Base-by-base conservation (phyloP, 2,329 filamentous ascomycete genomes). In the Monosporascus sp. region DNA sequence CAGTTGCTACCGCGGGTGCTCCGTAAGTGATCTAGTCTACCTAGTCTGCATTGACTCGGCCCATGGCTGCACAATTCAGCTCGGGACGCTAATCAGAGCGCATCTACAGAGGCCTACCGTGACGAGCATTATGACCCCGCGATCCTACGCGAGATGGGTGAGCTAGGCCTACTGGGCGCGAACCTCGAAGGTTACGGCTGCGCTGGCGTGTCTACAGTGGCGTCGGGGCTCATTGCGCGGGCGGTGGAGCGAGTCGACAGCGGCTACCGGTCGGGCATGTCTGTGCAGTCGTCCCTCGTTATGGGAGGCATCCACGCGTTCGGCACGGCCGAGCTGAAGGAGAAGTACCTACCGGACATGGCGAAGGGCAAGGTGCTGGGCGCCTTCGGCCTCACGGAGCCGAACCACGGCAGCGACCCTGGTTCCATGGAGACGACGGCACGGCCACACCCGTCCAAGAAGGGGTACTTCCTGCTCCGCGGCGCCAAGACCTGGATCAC, bases 401-500 rank as follows among this genome's bases (percentile, higher is more conserved):
- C 92, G 51, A 95, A 96, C 70, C 91, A 96, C 69, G 91, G 91
- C 54, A 94, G 89, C 52, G 92, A 96, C 67, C 91, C 91, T 5
- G 91, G 90, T 15, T 89, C 87, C 37, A 93, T 96, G 90, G 91
- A 96, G 77, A 90, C 87, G 6, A 79, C 82, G 9, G 92, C 91
- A n/a, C 90, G 85, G 67, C 85, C 86, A 48, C 90, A 96, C 67
- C 89, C 90, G 6, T 85, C 83, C 7, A 92, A 92, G 76, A 86
- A 89, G 65, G 91, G 90, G 1, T 90, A 90, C 69, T 88, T 86
- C 62, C 81, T 85, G 44, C 73, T 96, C 37, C 90, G 85, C 46
- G 91, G 91, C 2, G 76, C 88, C 48, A 96, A 96, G 78, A 96
- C 92, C 0, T 96, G 91, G 91, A 96, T 96, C 68, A 96, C 91